phyloP scores from a whole-genome alignment of 768 basidiomycete species.

The Russula emetica region DNA sequence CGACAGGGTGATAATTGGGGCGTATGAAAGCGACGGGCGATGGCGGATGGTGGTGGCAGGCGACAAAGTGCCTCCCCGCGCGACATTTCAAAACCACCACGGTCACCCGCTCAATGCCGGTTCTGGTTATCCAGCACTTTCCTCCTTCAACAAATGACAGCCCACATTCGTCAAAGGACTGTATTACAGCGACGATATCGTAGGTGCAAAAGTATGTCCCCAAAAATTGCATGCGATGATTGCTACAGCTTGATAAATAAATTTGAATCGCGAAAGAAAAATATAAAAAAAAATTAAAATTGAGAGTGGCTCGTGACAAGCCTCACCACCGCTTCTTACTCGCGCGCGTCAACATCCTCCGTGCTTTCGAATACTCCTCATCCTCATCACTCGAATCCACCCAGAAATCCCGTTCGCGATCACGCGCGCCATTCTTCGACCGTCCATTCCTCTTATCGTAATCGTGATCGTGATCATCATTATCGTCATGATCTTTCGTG shows the following conservation, averaged over 20 bases:
- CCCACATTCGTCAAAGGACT: too few relatives aligned
- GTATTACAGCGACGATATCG: too few relatives aligned
- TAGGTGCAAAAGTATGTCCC: background rate
- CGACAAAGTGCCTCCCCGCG: too few relatives aligned
- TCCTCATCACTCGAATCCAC: constrained; percentile 73
- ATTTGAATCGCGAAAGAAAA: background rate
- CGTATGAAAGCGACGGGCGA: too few relatives aligned
- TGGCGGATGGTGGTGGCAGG: too few relatives aligned
- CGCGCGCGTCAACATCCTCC: constrained; percentile 46
- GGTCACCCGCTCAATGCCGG: too few relatives aligned
- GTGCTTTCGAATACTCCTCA: constrained; percentile 58
- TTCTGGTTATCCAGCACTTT: too few relatives aligned
- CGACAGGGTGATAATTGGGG: too few relatives aligned
- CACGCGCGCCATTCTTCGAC: constrained; percentile 14
- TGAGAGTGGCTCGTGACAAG: too few relatives aligned
- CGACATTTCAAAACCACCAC: too few relatives aligned
- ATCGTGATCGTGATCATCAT: constrained; percentile 25
- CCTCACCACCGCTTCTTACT: constrained; percentile 40
- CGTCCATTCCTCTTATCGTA: constrained; percentile 28
- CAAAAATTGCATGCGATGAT: background rate
- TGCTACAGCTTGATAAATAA: background rate
- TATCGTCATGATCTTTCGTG: background rate
- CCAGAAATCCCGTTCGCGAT: constrained; percentile 47
- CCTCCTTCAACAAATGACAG: too few relatives aligned
- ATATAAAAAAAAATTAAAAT: background rate